phyloP scores from a whole-genome alignment of 352 stramenopile species.

The Phytophthora citrophthora region DNA sequence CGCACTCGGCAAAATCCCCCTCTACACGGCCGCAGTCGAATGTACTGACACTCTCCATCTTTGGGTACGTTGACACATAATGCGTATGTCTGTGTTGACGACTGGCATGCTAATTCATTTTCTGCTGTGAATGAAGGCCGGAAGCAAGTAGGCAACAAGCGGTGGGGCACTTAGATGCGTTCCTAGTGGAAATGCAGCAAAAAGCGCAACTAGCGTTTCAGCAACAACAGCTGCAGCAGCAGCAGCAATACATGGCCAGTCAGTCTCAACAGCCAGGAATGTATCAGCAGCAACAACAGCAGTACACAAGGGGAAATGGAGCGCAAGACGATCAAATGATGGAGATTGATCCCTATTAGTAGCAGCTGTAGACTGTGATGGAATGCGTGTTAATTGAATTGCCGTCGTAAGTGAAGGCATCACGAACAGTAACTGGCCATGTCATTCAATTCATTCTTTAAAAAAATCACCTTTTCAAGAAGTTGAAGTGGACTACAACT shows the following conservation, averaged over 20 bases:
- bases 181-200: constrained; percentile 70
- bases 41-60: constrained; percentile 72
- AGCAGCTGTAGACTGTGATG: too few species aligned
- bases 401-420: too few species aligned
- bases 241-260: constrained; percentile 43
- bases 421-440: too few species aligned
- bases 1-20: constrained; percentile 27
- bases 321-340: constrained; percentile 62
- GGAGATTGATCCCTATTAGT: constrained; percentile 50
- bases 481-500: too few species aligned
- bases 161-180: constrained; percentile 62
- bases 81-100: not conserved
- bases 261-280: constrained; percentile 41
- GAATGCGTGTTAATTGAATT: too few species aligned
- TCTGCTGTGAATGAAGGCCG: constrained; percentile 21
- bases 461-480: too few species aligned
- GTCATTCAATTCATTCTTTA: too few species aligned
- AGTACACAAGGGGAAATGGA: constrained; percentile 18
- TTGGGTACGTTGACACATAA: constrained; percentile 47
- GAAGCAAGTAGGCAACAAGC: constrained; percentile 61
- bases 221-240: constrained; percentile 34
- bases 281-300: constrained; percentile 31
- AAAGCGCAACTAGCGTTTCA: constrained; percentile 46
- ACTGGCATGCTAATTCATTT: constrained; percentile 6
- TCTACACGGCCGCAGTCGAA: constrained; percentile 23